Base-by-base conservation (phyloP, 108 stramenopile genomes). In the Fragilaria radians region DNA sequence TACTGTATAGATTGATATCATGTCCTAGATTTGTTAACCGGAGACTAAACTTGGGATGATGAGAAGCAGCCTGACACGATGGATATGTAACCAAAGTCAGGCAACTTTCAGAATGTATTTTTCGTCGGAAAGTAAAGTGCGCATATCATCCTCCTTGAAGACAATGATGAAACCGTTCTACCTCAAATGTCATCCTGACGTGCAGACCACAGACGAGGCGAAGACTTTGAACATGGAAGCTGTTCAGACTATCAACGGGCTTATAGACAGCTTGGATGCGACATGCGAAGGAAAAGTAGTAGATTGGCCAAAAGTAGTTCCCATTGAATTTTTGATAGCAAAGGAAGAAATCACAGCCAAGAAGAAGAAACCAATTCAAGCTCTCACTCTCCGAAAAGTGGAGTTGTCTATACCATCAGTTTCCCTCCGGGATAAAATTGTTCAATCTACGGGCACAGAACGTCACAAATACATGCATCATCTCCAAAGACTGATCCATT, bases 131-230 rank as follows among this genome's bases (percentile, higher is more conserved):
- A 42, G 11, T 42, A 11, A 7, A 7, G 14, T 11, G 36, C 36
- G 36, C 7, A 14, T 42, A 14, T 42, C 36, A 11, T 42, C 57
- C 21, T 46, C 74, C 0, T 53, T 86, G 47, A 86, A 78, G 46
- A 71, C 68, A 31, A 42, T 78, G 32, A 76, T 90, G 28, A 78
- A 86, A 46, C 90, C 90, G 26, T 92, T 92, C 62, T 54, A 86
- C 1, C 32, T 83, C 19, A 86, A 86, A 51, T 88, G 85, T 52
- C 90, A 92, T 65, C 90, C 90, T 19, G 90, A 92, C 57, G 73
- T 75, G 56, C 59, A 75, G 22, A 19, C 50, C 5, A 66, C 68
- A 19, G 54, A 67, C 23, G 28, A 55, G 2, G 74, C 85, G 42
- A 67, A 71, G 22, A 62, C 70, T 30, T 63, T 81, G 49, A 92